phyloP scores from a whole-genome alignment of 2,329 filamentous ascomycete species.

The Talaromyces sp. region DNA sequence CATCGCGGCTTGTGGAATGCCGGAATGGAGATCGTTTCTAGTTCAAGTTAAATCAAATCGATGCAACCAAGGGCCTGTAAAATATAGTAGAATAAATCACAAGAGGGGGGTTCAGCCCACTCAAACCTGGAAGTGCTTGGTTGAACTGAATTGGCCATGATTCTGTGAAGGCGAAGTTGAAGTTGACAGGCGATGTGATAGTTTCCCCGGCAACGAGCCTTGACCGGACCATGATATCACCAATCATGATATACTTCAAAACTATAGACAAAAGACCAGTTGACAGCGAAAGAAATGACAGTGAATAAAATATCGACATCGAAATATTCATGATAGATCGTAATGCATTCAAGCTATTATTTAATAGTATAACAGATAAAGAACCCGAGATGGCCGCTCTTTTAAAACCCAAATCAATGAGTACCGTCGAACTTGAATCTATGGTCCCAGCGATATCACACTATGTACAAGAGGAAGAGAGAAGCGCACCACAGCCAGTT shows the following conservation, averaged over 20 bases:
- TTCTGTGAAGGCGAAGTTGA: neutral
- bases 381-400: slow-evolving; percentile 10
- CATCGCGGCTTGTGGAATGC: slow-evolving; percentile 11
- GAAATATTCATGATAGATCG: neutral
- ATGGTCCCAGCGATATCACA: slow-evolving; percentile 28
- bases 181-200: slow-evolving; percentile 11
- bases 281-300: neutral
- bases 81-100: too few relatives aligned
- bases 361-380: neutral
- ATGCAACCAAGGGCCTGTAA: neutral
- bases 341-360: neutral
- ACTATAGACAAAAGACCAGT: too few relatives aligned
- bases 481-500: slow-evolving; percentile 32
- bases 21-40: neutral
- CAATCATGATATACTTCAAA: too few relatives aligned
- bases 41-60: neutral
- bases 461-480: slow-evolving; percentile 36
- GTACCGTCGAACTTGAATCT: slow-evolving; percentile 30
- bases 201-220: slow-evolving; percentile 32
- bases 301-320: neutral
- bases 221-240: too few relatives aligned
- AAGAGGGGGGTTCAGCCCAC: too few relatives aligned
- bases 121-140: too few relatives aligned
- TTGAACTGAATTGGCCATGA: too few relatives aligned
- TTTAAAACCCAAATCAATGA: slow-evolving; percentile 8